A percentile compares a stretch with the other conserved stretches of the same genome.
These are phyloP conservation scores for Aciculoconidium aculeatum DNA, from an alignment of 805 yeast species.

Conservation along the genomic window DNA sequence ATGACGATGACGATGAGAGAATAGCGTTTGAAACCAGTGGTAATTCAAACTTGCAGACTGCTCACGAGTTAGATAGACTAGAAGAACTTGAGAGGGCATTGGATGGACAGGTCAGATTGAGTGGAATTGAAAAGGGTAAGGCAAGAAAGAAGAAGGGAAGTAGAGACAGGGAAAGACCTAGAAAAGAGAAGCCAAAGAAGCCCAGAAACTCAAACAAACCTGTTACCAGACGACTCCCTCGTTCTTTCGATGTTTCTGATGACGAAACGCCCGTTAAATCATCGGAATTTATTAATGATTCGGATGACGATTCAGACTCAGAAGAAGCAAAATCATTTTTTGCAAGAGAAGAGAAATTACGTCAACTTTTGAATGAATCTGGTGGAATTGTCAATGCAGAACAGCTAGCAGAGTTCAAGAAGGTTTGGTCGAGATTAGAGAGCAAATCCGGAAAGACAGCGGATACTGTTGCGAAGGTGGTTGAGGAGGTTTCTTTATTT, in stretches of 20 bases:
- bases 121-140: constrained; percentile 14
- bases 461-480: constrained; percentile 12
- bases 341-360: constrained; percentile 48
- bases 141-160: constrained; percentile 18
- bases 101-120: constrained; percentile 9
- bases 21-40: constrained; percentile 11
- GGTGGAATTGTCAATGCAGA: constrained; percentile 35
- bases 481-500: constrained; percentile 11
- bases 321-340: constrained; percentile 50
- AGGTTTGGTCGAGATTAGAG: constrained; percentile 23
- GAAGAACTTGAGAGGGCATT: constrained; percentile 24
- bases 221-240: constrained; percentile 13
- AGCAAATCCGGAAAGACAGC: constrained; percentile 8
- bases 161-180: constrained; percentile 9
- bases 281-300: constrained; percentile 48
- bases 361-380: constrained; percentile 27
- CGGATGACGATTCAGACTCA: constrained; percentile 61
- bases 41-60: constrained; percentile 7
- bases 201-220: constrained; percentile 4
- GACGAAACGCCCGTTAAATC: constrained; percentile 36
- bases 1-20: constrained; percentile 26
- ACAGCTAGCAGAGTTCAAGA: constrained; percentile 28
- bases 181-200: constrained; percentile 10
- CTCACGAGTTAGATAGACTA: constrained; percentile 34
- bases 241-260: constrained; percentile 26